phyloP scores from a whole-genome alignment of 805 yeast genomes.

The Teunomyces panamensis region DNA sequence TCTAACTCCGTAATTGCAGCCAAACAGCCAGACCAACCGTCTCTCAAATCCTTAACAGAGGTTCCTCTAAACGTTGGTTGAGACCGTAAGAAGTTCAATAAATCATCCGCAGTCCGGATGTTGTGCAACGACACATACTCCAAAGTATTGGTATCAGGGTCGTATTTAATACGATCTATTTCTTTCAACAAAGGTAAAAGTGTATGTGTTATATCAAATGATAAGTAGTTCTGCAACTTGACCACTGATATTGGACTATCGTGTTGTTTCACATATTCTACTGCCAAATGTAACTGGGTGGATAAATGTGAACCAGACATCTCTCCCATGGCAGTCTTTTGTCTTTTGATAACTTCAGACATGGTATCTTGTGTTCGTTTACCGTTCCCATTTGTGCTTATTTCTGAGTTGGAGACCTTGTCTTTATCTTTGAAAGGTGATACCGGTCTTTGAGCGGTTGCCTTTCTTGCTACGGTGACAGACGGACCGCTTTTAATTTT shows the following conservation, averaged over 20 bases:
- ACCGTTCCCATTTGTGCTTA: conserved; percentile 5
- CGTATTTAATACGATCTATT: conserved; percentile 73
- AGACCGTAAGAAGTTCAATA: conserved; percentile 66
- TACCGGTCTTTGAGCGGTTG: conserved; percentile 15
- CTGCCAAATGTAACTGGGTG: conserved; percentile 85
- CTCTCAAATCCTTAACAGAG: conserved; percentile 75
- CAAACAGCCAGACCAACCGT: conserved; percentile 93
- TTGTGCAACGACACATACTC: conserved; percentile 89
- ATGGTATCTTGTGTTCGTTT: conserved; percentile 18
- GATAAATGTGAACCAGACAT: conserved; percentile 65
- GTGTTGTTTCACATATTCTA: conserved; percentile 75
- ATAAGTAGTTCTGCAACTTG: conserved; percentile 66
- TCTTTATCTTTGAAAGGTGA: conserved; percentile 7
- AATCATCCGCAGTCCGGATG: conserved; percentile 75
- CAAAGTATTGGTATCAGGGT: conserved; percentile 58
- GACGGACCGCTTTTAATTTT: conserved; percentile 45
- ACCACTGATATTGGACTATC: conserved; percentile 68
- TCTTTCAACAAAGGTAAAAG: conserved; percentile 69
- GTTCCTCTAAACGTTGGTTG: conserved; percentile 88
- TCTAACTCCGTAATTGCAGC: conserved; percentile 79
- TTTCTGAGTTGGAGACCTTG: not conserved
- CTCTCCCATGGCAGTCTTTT: conserved; percentile 21
- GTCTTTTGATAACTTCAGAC: conserved; percentile 36
- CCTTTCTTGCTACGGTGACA: conserved; percentile 32
- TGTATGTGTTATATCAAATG: conserved; percentile 56